phyloP scores from a whole-genome alignment of 31 red algal species.

The Pterothamnion heteromorphum region DNA sequence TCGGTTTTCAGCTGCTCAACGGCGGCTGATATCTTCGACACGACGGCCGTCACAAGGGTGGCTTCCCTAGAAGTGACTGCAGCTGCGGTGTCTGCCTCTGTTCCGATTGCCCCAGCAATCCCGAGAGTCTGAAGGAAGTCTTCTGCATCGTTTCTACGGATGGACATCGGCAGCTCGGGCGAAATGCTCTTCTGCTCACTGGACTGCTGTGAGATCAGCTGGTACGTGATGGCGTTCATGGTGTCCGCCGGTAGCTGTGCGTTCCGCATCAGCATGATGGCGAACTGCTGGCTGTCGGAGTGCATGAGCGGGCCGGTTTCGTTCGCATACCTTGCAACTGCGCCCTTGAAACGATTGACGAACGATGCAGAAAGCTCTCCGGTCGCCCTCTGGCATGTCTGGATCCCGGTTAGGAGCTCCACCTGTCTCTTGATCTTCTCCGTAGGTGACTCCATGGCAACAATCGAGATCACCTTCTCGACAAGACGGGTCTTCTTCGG shows the following conservation, averaged over 20 bases:
- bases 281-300: slow-evolving; percentile 1
- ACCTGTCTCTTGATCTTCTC: background rate
- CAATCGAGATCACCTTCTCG: background rate
- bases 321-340: background rate
- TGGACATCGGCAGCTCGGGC: background rate
- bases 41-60: background rate
- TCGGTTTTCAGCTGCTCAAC: background rate
- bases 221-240: background rate
- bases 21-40: background rate
- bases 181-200: background rate
- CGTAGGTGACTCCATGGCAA: background rate
- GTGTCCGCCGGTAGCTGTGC: background rate
- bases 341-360: background rate
- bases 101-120: too few relatives aligned
- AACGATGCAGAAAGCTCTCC: background rate
- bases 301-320: background rate
- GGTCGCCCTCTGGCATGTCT: slow-evolving; percentile 12
- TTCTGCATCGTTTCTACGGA: background rate
- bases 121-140: background rate
- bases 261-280: slow-evolving; percentile 2
- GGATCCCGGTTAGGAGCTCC: slow-evolving; percentile 34
- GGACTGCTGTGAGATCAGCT: background rate
- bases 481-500: background rate
- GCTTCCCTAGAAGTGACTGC: background rate
- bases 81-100: background rate